Evolutionary conservation across 2,329 filamentous ascomycete genomes (phyloP), one percentile per base, ranked within the genome.

Genomic region (Huntiella bhutanensis): DNA sequence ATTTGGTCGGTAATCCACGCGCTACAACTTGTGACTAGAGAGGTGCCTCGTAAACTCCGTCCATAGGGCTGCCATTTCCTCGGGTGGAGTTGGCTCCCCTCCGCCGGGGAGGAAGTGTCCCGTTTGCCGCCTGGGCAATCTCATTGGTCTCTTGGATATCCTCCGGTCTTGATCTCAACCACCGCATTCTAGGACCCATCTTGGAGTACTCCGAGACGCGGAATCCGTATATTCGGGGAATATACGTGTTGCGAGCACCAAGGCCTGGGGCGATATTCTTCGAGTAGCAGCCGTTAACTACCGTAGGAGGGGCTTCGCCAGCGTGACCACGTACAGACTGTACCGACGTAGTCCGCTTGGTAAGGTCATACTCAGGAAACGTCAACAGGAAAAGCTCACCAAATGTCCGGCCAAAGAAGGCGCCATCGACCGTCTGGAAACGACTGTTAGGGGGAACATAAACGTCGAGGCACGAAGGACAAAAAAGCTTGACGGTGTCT

Each of bases 401-500:
- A 60, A 98, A 98, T 0, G 91, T 98, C 46, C 91, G 88, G 41
- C 91, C 91, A 58, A 98, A 98, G 67, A 96, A 98, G 41, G 91
- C 91, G 45, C 91, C 91, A 55, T 98, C 91, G 33, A 98, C 91
- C 2, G 85, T 88, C 63, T 96, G 91, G 60, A 96, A 98, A 15
- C 91, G 77, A 57, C 85, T 94, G 67, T 96, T 98, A 36, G 91
- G 91, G 3, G 91, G 91, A 0, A 91, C 91, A 62, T 96, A 98
- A 56, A 96, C 84, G 59, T 98, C 91, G 53, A 95, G 75, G 63
- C 91, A 98, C 51, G 84, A 87, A 2, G 91, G 91, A 60, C 91
- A 98, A 66, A 95, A 98, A 16, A 98, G 75, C 67, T 98, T 98
- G 58, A 98, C 91, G 0, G 91, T 98, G 58, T 98, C 88, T 61